These are phyloP conservation scores for Rubia tinctorum DNA, from an alignment of 305 asterid species.

Conservation along the genomic window DNA sequence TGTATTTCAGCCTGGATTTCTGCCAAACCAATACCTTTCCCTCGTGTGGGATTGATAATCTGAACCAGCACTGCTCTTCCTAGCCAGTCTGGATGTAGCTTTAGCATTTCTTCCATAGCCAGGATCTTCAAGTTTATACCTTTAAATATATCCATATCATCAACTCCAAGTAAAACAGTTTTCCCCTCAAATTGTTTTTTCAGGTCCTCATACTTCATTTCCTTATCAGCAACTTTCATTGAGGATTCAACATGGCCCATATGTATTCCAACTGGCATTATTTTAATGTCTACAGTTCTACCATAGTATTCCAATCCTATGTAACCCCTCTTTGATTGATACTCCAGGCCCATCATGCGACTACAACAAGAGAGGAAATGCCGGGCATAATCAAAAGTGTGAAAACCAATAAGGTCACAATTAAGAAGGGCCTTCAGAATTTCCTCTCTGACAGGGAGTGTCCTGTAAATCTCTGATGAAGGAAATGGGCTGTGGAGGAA, in stretches of 20 bases:
- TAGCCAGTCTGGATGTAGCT: conserved; percentile 79
- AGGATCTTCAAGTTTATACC: conserved; percentile 84
- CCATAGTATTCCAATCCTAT: conserved; percentile 90
- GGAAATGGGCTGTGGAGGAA: conserved; percentile 95
- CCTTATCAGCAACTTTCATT: conserved; percentile 65
- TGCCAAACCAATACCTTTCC: conserved; percentile 73
- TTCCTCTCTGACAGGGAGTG: conserved; percentile 95
- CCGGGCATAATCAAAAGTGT: conserved; percentile 91
- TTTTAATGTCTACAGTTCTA: conserved; percentile 88
- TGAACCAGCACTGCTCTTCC: conserved; percentile 89
- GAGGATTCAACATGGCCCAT: conserved; percentile 88
- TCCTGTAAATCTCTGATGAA: conserved; percentile 87
- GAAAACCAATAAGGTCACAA: conserved; percentile 87
- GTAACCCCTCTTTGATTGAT: conserved; percentile 89
- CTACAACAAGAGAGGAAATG: conserved; percentile 94
- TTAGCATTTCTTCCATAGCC: conserved; percentile 93
- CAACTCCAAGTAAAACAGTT: conserved; percentile 80
- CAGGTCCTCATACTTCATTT: conserved; percentile 56
- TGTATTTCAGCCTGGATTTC: conserved; percentile 73
- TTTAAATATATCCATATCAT: conserved; percentile 92
- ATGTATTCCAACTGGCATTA: conserved; percentile 94
- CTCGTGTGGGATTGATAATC: conserved; percentile 82
- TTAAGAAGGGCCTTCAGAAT: conserved; percentile 84
- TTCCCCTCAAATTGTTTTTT: conserved; percentile 70
- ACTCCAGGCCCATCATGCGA: conserved; percentile 93